Percentiles rank a stretch among this genome's conserved stretches.
Evolutionary conservation across 257 asterid species (phyloP).

Genomic region (Ligustrum vulgare): DNA sequence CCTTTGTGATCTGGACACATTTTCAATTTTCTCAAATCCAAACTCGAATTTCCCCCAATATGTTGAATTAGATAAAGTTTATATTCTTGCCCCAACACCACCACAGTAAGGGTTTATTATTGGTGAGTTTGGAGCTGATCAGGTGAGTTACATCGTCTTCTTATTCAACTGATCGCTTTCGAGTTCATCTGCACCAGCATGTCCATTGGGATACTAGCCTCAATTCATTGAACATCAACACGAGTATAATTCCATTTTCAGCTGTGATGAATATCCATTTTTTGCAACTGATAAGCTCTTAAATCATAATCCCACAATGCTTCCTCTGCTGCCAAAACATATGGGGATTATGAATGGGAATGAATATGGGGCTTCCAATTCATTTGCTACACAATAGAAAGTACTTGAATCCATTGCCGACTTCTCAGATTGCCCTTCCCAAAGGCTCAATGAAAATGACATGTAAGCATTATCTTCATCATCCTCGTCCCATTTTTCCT

Average conservation of each 20-base stretch:
- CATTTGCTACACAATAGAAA: conserved; percentile 11
- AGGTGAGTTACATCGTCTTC: conserved; percentile 3
- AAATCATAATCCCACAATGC: conserved; percentile 27
- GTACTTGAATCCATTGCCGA: conserved; percentile 3
- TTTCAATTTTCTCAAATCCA: conserved; percentile 17
- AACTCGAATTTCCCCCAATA: conserved; percentile 2
- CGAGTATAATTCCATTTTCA: conserved; percentile 17
- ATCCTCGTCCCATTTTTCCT: not conserved
- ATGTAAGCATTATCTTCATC: conserved; percentile 26
- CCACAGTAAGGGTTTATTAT: conserved; percentile 23
- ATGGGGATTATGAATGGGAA: conserved; percentile 17
- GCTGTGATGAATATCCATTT: not conserved
- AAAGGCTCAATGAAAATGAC: not conserved
- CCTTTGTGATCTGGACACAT: conserved; percentile 3
- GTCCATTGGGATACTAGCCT: conserved; percentile 22
- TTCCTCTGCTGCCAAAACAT: conserved; percentile 30
- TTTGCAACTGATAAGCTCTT: not conserved
- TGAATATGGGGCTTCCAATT: conserved; percentile 17
- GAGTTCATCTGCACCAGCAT: conserved; percentile 20
- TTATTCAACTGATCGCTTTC: conserved; percentile 16
- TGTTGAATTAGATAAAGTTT: not conserved
- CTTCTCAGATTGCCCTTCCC: not conserved
- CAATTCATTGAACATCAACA: conserved; percentile 22
- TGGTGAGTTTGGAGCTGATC: conserved; percentile 10
- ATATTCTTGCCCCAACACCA: not conserved